A percentile compares a stretch with the other conserved stretches of the same genome.
These are phyloP conservation scores for Hypoxylon rubiginosum DNA, from an alignment of 2,329 filamentous ascomycete species.

Conservation along the genomic window DNA sequence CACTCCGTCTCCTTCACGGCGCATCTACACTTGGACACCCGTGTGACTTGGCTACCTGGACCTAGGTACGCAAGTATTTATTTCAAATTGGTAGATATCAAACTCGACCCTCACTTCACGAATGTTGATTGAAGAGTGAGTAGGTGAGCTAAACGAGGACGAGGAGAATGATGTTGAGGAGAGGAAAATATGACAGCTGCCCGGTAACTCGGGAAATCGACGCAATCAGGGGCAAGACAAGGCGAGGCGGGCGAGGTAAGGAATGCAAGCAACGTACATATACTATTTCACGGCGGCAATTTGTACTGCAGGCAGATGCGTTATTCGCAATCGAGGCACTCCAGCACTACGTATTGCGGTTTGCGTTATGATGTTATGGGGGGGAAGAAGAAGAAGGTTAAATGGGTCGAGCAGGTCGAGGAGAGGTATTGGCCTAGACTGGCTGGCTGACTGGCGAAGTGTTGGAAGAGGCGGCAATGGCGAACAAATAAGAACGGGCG, in stretches of 20 bases:
- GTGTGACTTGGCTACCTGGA: too few species aligned
- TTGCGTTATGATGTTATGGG: background rate
- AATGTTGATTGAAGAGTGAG: background rate
- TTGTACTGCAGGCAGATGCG: conserved; percentile 39
- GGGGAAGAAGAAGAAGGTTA: conserved; percentile 12
- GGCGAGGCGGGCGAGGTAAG: conserved; percentile 4
- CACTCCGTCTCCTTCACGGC: conserved; percentile 7
- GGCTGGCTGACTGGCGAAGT: too few species aligned
- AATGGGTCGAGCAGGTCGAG: too few species aligned
- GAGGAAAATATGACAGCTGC: background rate
- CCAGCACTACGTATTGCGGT: background rate
- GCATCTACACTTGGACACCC: background rate
- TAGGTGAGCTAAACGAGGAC: background rate
- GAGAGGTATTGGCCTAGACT: too few species aligned
- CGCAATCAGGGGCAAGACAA: background rate
- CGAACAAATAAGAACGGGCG: conserved; percentile 26
- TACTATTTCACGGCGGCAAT: conserved; percentile 36
- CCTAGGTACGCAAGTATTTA: too few species aligned
- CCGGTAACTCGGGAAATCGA: background rate
- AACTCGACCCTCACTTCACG: conserved; percentile 13
- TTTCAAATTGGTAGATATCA: background rate
- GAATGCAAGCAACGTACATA: conserved; percentile 7
- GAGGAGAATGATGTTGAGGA: background rate
- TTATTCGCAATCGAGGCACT: conserved; percentile 30
- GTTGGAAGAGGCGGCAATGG: conserved; percentile 10